These are phyloP conservation scores for Mortierella hygrophila DNA, from an alignment of 192 early-diverging fungal genomes.

Conservation along the genomic window DNA sequence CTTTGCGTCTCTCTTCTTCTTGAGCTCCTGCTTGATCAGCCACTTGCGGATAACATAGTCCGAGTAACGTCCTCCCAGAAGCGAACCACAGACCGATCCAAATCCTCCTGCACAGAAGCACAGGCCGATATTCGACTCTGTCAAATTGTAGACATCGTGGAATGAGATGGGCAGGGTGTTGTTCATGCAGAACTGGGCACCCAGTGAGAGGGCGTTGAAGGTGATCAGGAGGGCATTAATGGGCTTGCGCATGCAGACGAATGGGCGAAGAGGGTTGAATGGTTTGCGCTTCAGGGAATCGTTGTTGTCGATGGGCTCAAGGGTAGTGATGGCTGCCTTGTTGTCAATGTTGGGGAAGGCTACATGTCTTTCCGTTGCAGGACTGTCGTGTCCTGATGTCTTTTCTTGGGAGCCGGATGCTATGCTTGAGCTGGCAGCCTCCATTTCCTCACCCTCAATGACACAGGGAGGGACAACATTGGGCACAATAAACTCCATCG, in stretches of 20 bases:
- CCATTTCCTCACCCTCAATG: neutral
- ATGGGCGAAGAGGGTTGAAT: slow-evolving; percentile 49
- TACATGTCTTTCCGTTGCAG: slow-evolving; percentile 19
- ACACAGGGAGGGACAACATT: slow-evolving; percentile 31
- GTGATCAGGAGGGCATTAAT: slow-evolving; percentile 42
- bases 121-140: slow-evolving; percentile 54
- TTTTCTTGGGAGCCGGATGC: neutral
- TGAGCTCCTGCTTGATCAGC: slow-evolving; percentile 45
- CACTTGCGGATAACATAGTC: slow-evolving; percentile 50
- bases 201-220: slow-evolving; percentile 49
- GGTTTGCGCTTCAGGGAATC: slow-evolving; percentile 20
- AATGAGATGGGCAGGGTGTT: slow-evolving; percentile 57
- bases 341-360: slow-evolving; percentile 18
- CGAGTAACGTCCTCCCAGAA: slow-evolving; percentile 56
- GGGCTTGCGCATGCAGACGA: slow-evolving; percentile 41
- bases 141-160: slow-evolving; percentile 38
- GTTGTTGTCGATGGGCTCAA: neutral
- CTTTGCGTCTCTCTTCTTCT: slow-evolving; percentile 14
- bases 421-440: neutral
- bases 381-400: neutral
- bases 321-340: neutral
- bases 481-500: slow-evolving; percentile 43
- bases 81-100: slow-evolving; percentile 56
- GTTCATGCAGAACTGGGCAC: slow-evolving; percentile 56
- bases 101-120: slow-evolving; percentile 59